phyloP scores from a whole-genome alignment of 2,329 filamentous ascomycete genomes.

The Coniochaeta hoffmannii region DNA sequence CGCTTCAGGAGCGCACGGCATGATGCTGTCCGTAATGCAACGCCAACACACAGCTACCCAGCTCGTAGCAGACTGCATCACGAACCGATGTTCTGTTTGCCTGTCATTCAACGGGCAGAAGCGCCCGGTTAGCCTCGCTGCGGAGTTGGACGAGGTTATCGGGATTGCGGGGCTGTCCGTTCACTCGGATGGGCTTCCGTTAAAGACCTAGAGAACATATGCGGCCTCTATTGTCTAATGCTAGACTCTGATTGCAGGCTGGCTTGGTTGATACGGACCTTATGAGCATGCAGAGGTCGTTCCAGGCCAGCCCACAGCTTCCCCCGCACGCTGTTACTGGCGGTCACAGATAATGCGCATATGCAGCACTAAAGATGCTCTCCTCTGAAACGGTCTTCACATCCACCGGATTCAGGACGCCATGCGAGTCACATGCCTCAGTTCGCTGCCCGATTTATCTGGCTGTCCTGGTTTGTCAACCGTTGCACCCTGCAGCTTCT shows the following conservation, averaged over 20 bases:
- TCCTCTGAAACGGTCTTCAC: background rate
- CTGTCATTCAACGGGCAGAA: background rate
- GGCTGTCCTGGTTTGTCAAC: background rate
- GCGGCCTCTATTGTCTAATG: background rate
- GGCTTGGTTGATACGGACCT: background rate
- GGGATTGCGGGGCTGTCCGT: background rate
- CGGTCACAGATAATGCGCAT: background rate
- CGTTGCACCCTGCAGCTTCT: too few species aligned
- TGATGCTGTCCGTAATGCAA: background rate
- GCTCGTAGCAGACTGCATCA: background rate
- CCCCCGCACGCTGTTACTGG: background rate
- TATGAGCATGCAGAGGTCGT: background rate
- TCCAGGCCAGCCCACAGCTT: background rate
- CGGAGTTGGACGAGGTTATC: background rate
- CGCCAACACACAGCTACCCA: background rate
- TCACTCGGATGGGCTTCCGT: background rate
- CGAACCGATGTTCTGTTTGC: background rate
- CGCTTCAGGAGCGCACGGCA: background rate
- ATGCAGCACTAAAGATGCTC: background rate
- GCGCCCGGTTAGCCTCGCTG: background rate
- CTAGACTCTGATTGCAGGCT: background rate
- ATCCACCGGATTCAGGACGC: background rate
- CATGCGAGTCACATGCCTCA: background rate
- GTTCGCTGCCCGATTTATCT: background rate
- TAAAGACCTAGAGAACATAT: background rate